Evolutionary conservation across 768 basidiomycete species (phyloP).

Genomic region (Tricholoma bakamatsutake): DNA sequence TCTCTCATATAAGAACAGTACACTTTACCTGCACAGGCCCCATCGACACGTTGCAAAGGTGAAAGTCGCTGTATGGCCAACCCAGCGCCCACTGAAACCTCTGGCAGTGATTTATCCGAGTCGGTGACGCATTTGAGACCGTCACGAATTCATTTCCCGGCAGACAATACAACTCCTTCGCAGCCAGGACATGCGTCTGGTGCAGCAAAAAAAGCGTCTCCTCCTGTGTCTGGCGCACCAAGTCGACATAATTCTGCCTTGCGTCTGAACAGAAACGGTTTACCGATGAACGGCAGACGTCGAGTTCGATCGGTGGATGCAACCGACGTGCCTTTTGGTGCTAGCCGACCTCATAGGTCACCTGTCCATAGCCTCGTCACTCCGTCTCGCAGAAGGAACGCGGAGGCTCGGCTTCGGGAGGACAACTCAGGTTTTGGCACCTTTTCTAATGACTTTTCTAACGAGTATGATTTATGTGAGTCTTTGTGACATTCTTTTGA

Average conservation of each 20-base stretch:
- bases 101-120: conserved; percentile 8
- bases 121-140: conserved; percentile 6
- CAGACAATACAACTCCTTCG: conserved; percentile 8
- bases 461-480: conserved; percentile 77
- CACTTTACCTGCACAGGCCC: too few relatives aligned
- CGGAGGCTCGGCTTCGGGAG: conserved; percentile 5
- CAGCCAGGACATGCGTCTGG: conserved; percentile 2
- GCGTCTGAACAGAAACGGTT: conserved; percentile 8
- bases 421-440: conserved; percentile 14
- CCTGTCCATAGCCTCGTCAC: conserved; percentile 4
- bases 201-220: conserved; percentile 4
- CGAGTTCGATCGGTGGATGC: conserved; percentile 14
- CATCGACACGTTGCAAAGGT: too few relatives aligned
- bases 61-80: not conserved
- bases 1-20: not conserved
- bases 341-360: conserved; percentile 4
- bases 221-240: conserved; percentile 3
- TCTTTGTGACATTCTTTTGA: conserved; percentile 10
- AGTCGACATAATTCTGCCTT: conserved; percentile 8
- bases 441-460: conserved; percentile 74
- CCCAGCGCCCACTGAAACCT: not conserved
- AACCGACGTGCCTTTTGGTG: conserved; percentile 4
- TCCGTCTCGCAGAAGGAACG: conserved; percentile 7
- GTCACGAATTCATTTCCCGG: conserved; percentile 17
- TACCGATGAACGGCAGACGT: conserved; percentile 6